Conservation (phyloP, 1,284 basidiomycete species). For the Mycena sp. region DNA sequence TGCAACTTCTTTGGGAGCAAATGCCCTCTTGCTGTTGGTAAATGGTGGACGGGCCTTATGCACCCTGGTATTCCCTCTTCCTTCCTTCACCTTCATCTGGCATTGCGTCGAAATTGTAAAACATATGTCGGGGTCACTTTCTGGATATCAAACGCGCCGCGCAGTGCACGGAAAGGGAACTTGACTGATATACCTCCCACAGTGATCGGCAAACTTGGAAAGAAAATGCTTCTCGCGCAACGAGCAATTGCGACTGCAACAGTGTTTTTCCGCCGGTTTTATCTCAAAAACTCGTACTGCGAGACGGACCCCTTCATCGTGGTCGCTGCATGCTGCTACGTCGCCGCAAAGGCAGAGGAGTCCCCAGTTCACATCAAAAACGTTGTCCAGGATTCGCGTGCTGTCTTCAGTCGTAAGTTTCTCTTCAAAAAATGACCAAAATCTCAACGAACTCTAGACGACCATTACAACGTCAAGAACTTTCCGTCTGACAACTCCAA, state of each 20-base stretch:
- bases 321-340: constrained; percentile 92
- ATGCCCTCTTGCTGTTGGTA: too few relatives aligned
- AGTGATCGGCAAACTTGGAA: constrained; percentile 91
- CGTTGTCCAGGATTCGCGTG: constrained; percentile 85
- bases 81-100: too few relatives aligned
- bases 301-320: constrained; percentile 96
- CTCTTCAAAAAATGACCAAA: neutral
- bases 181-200: neutral
- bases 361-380: constrained; percentile 95
- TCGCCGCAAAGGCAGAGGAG: constrained; percentile 97
- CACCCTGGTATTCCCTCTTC: too few relatives aligned
- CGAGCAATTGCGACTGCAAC: constrained; percentile 93
- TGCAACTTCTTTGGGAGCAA: too few relatives aligned
- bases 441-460: constrained; percentile 46
- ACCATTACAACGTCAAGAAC: constrained; percentile 74
- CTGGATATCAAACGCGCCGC: too few relatives aligned
- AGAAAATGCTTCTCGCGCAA: constrained; percentile 86
- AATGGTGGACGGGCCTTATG: too few relatives aligned
- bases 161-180: too few relatives aligned
- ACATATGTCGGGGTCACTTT: too few relatives aligned
- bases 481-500: constrained; percentile 91
- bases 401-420: constrained; percentile 79
- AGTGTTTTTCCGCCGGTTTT: constrained; percentile 95
- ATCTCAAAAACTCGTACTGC: constrained; percentile 92
- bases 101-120: too few relatives aligned